Base-by-base conservation (phyloP, 202 grass and related monocot genomes). In the Setaria italica region DNA sequence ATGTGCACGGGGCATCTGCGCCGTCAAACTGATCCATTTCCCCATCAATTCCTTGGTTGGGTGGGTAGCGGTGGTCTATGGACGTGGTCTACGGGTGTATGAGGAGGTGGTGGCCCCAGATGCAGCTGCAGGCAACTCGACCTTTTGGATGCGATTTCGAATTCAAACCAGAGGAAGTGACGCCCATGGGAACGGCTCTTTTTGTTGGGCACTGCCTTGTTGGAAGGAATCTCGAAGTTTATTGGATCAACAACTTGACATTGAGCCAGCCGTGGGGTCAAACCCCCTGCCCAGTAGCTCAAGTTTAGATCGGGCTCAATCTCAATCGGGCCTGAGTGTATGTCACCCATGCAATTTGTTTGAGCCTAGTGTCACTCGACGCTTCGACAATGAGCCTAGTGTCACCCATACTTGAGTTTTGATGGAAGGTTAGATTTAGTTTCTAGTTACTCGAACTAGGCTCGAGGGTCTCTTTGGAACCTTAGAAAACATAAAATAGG, bases 141-240 rank as follows among this genome's bases (percentile, higher is more conserved):
- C 20, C 82, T 21, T 41, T 41, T 4, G 34, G 75, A 73, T 81
- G 50, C 73, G 46, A 50, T 91, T 91, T 91, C 85, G 68, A 94
- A 91, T 94, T 94, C 82, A 80, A 94, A 94, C 17, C 4, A 17
- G 6, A 9, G 14, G 43, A 56, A 77, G 86, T 92, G 86, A 86
- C 79, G 34, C 60, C 71, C 77, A 30, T 70, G 43, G 19, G 30
- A 57, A 84, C 80, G 34, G 76, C 69, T 67, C 46, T 59, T 82
- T 59, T 46, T 82, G 39, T 80, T 58, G 37, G 74, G 5, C 55
- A 4, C 9, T 50, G 49, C 49, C 30, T 5, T 54, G 48, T 34
- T 74, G 48, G 48, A 20, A 54, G 71, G 48, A 17, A 53, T 54
- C 47, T 53, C 71, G 11, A 16, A 14, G 42, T 11, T n/a, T 49